A percentile compares a stretch with the other conserved stretches of the same genome.
phyloP scores from a whole-genome alignment of 2,329 filamentous ascomycete species.

The Xylaria digitata region DNA sequence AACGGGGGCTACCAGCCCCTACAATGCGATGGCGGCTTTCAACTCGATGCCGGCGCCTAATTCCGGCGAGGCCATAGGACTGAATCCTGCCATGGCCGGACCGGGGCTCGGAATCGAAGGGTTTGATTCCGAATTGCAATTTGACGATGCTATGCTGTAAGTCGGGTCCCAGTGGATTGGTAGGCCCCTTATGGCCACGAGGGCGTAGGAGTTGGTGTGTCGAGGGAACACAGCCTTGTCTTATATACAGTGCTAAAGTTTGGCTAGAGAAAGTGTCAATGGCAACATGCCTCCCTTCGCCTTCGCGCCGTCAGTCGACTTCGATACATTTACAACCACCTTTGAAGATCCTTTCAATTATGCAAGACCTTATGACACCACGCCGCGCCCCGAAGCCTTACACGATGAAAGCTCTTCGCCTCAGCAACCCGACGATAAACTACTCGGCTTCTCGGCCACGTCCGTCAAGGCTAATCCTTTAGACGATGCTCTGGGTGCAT shows the following conservation, averaged over 20 bases:
- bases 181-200: not conserved
- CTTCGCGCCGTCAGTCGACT: conserved; percentile 70
- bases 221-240: conserved; percentile 11
- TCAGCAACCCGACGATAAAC: conserved; percentile 73
- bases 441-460: conserved; percentile 78
- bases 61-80: conserved; percentile 59
- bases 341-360: conserved; percentile 76
- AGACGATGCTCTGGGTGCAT: conserved; percentile 70
- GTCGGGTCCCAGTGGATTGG: conserved; percentile 43
- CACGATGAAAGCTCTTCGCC: conserved; percentile 61
- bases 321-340: conserved; percentile 69
- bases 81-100: conserved; percentile 55
- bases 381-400: conserved; percentile 57
- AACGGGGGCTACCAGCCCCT: conserved; percentile 44
- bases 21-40: conserved; percentile 68
- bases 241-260: conserved; percentile 39
- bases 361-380: conserved; percentile 61
- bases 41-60: conserved; percentile 65
- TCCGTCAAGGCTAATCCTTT: conserved; percentile 70
- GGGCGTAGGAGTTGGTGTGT: not conserved
- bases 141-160: conserved; percentile 69
- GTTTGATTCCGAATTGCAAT: conserved; percentile 64
- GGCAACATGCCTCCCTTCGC: conserved; percentile 57
- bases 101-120: conserved; percentile 59
- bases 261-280: conserved; percentile 57